A percentile compares a stretch with the other conserved stretches of the same genome.
phyloP scores from a whole-genome alignment of 495 filamentous ascomycete genomes.

The Beverwykella pulmonaria region DNA sequence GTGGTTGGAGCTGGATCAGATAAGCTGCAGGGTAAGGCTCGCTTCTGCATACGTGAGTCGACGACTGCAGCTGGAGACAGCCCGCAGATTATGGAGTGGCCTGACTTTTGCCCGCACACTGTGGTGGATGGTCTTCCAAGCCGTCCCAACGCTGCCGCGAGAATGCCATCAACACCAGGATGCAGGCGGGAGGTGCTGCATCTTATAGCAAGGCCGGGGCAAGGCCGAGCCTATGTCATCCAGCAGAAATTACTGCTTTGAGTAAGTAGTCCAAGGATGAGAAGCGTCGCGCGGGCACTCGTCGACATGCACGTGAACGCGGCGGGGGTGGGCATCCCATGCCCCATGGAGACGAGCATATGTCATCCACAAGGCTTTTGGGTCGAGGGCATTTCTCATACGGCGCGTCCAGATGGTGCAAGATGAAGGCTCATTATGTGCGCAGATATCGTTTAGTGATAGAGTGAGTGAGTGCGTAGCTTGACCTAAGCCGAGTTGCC shows the following conservation, averaged over 20 bases:
- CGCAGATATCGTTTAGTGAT: neutral
- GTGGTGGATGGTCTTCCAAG: conserved; percentile 10
- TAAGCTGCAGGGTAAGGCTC: conserved; percentile 3
- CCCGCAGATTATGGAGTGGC: neutral
- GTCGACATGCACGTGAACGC: neutral
- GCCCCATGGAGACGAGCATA: neutral
- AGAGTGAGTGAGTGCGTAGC: neutral
- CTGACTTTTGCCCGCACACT: neutral
- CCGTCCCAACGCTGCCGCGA: neutral
- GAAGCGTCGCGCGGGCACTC: neutral
- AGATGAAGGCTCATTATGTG: neutral
- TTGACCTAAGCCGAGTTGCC: neutral
- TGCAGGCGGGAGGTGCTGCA: neutral
- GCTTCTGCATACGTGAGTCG: conserved; percentile 9
- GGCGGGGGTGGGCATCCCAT: neutral
- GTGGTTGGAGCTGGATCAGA: neutral
- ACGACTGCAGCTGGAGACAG: neutral
- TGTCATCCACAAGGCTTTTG: neutral
- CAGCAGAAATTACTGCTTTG: conserved; percentile 13
- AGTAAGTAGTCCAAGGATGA: neutral
- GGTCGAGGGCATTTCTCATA: neutral
- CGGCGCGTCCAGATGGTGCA: neutral
- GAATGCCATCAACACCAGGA: neutral
- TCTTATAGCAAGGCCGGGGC: neutral
- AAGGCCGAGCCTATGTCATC: neutral